These are phyloP conservation scores for Macrotyloma uniflorum DNA, from an alignment of 306 rosid species.

Conservation along the genomic window DNA sequence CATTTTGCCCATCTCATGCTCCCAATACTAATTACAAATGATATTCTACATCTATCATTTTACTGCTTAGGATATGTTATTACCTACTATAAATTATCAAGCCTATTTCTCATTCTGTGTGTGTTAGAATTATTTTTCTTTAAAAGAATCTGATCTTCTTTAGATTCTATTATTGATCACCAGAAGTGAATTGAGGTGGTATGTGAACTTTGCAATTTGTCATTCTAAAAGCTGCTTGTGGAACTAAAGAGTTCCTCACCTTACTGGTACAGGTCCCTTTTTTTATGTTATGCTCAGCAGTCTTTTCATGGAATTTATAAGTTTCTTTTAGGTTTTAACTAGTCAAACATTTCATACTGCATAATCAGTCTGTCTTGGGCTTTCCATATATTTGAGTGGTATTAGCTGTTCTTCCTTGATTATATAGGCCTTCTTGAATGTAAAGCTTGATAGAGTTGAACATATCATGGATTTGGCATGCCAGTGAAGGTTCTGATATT, in stretches of 20 bases:
- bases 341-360: conserved; percentile 9
- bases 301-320: background rate
- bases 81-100: background rate
- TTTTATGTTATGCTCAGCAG: background rate
- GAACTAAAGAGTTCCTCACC: background rate
- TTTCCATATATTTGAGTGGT: background rate
- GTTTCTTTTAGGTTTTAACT: conserved; percentile 7
- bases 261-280: background rate
- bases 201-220: background rate
- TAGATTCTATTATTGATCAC: background rate
- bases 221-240: background rate
- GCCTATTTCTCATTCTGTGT: background rate
- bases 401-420: background rate
- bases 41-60: conserved; percentile 4
- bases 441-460: background rate
- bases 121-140: too few species aligned
- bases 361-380: background rate
- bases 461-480: conserved; percentile 2
- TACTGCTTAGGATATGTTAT: conserved; percentile 1
- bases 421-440: background rate
- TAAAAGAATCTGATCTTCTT: background rate
- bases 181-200: conserved; percentile 9
- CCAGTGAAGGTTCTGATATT: background rate
- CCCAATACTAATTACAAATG: background rate
- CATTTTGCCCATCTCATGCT: conserved; percentile 1